Evolutionary conservation across 1,139 yeast genomes (phyloP).

Genomic region (Debaryomyces sp.): DNA sequence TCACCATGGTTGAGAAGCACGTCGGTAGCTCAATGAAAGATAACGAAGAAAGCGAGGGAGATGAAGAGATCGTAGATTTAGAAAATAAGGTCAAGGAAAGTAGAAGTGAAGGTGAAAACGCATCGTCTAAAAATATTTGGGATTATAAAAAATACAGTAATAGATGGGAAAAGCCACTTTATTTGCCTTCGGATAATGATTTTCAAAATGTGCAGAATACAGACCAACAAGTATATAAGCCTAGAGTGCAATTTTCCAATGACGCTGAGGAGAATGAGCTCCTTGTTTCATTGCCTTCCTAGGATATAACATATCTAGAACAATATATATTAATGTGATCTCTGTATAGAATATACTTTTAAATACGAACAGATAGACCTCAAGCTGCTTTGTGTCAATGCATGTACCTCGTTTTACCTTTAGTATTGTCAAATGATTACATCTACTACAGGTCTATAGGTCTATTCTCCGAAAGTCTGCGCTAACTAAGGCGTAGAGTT

Average conservation of each 20-base stretch:
- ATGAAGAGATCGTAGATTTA: constrained; percentile 30
- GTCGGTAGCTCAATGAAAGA: constrained; percentile 19
- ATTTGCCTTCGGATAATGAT: constrained; percentile 19
- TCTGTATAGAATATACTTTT: neutral
- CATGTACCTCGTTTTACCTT: neutral
- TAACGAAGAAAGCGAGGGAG: constrained; percentile 25
- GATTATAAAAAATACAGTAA: constrained; percentile 55
- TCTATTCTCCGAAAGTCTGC: neutral
- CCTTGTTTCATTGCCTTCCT: constrained; percentile 18
- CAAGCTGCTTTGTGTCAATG: neutral
- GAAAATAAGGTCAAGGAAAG: constrained; percentile 26
- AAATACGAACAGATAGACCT: neutral
- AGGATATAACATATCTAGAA: neutral
- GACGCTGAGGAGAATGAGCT: constrained; percentile 28
- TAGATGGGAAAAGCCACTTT: constrained; percentile 57
- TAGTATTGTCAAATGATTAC: neutral
- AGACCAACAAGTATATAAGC: constrained; percentile 6
- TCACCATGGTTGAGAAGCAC: constrained; percentile 50
- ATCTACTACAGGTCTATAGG: neutral
- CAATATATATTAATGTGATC: neutral
- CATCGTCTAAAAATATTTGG: constrained; percentile 42
- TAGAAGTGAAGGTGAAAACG: constrained; percentile 19
- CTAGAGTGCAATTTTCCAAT: constrained; percentile 24
- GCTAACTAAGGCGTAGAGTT: neutral
- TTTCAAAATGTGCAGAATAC: neutral